These are phyloP conservation scores for Termitomyces sp. DNA, from an alignment of 768 basidiomycete genomes.

Conservation along the genomic window DNA sequence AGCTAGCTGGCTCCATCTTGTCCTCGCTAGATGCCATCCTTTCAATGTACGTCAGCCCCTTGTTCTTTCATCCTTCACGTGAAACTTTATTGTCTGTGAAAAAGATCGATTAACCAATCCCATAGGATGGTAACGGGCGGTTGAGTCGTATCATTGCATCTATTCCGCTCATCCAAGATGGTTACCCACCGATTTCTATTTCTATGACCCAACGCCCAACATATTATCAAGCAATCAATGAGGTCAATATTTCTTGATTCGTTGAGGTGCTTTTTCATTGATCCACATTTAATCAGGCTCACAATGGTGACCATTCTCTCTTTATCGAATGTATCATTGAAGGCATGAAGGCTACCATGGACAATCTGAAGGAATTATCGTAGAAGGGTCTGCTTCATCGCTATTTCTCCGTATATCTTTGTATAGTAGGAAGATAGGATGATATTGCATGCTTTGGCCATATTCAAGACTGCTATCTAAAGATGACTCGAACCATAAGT, in stretches of 20 bases:
- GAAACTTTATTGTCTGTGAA: not conserved
- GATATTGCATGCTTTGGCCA: not conserved
- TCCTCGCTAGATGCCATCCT: not conserved
- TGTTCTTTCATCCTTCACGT: not conserved
- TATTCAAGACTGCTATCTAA: too few relatives aligned
- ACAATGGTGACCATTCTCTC: not conserved
- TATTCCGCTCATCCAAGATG: constrained; percentile 23
- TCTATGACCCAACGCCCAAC: not conserved
- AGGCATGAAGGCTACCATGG: not conserved
- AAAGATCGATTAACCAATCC: not conserved
- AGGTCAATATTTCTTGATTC: not conserved
- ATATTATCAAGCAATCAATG: not conserved
- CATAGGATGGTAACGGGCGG: not conserved
- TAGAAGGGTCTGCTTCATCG: not conserved
- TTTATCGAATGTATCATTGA: not conserved
- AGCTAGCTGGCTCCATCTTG: not conserved
- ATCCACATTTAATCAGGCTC: not conserved
- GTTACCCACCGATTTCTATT: constrained; percentile 21
- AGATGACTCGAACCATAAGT: not conserved
- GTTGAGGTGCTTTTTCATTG: not conserved
- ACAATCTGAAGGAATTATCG: not conserved
- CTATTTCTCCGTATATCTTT: not conserved
- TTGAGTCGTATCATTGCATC: constrained; percentile 20
- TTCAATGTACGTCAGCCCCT: not conserved
- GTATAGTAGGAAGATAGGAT: not conserved